A percentile compares a stretch with the other conserved stretches of the same genome.
Conservation (phyloP, 2,329 filamentous ascomycete species). For the Clonostachys rhizophaga region DNA sequence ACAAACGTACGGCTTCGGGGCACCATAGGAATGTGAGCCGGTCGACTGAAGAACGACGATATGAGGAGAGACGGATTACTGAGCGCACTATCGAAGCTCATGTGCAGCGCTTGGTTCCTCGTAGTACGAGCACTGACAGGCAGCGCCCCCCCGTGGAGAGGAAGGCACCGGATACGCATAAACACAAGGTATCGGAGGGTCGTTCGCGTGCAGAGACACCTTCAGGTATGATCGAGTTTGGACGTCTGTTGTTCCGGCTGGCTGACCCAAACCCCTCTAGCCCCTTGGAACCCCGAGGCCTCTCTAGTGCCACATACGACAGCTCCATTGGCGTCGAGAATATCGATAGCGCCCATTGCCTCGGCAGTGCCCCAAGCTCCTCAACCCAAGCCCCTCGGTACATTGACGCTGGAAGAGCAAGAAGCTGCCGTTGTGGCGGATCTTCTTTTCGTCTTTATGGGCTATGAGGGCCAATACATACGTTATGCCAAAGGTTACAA, state of each 20-base stretch:
- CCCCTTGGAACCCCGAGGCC: slow-evolving; percentile 75
- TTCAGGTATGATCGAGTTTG: slow-evolving; percentile 33
- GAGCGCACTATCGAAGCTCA: slow-evolving; percentile 55
- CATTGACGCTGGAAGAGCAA: slow-evolving; percentile 74
- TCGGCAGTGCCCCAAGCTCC: slow-evolving; percentile 71
- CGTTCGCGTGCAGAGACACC: slow-evolving; percentile 39
- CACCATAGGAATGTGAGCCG: slow-evolving; percentile 47
- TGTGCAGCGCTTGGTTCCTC: slow-evolving; percentile 56
- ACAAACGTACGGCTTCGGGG: slow-evolving; percentile 55
- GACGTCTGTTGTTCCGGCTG: background rate
- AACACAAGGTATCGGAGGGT: slow-evolving; percentile 37
- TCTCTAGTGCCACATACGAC: slow-evolving; percentile 63
- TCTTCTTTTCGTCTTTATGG: slow-evolving; percentile 93
- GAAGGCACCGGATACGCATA: slow-evolving; percentile 26
- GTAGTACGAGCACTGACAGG: slow-evolving; percentile 48
- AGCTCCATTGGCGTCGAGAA: slow-evolving; percentile 66
- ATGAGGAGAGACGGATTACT: slow-evolving; percentile 48
- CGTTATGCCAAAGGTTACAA: slow-evolving; percentile 81
- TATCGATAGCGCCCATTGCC: slow-evolving; percentile 67
- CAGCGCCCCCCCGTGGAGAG: slow-evolving; percentile 16
- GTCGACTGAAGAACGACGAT: slow-evolving; percentile 30
- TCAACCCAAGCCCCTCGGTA: slow-evolving; percentile 60
- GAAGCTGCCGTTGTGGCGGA: slow-evolving; percentile 88
- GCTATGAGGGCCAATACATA: slow-evolving; percentile 96
- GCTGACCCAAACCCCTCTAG: slow-evolving; percentile 20